A percentile compares a stretch with the other conserved stretches of the same genome.
Evolutionary conservation across 768 basidiomycete species (phyloP).

Genomic region (Vishniacozyma victoriae): DNA sequence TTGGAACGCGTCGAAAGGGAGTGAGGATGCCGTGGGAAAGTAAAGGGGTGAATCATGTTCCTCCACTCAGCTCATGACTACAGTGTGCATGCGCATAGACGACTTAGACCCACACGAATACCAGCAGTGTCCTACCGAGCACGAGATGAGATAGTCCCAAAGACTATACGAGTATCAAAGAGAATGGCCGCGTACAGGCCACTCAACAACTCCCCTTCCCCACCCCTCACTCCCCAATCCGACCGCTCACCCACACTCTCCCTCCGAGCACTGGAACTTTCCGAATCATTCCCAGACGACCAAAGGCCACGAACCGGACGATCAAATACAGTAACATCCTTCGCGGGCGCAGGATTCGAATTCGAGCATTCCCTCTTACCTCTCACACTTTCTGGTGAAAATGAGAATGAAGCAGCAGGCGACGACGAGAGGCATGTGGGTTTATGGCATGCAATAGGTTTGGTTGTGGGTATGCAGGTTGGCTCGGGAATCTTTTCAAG

Average conservation of each 20-base stretch:
- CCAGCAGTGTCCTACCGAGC: too few relatives aligned
- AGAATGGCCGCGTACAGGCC: too few relatives aligned
- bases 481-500: constrained; percentile 94
- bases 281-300: constrained; percentile 55
- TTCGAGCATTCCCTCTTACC: constrained; percentile 73
- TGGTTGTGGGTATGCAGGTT: constrained; percentile 77
- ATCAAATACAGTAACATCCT: constrained; percentile 26
- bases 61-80: too few relatives aligned
- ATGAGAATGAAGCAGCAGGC: constrained; percentile 51
- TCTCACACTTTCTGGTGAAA: constrained; percentile 65
- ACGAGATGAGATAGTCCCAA: too few relatives aligned
- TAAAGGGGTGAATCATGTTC: constrained; percentile 2
- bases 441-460: constrained; percentile 73
- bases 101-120: too few relatives aligned
- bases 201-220: too few relatives aligned
- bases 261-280: constrained; percentile 70
- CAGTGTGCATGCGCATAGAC: too few relatives aligned
- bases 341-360: constrained; percentile 59
- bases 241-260: constrained; percentile 63
- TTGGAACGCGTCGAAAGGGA: too few relatives aligned
- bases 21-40: too few relatives aligned
- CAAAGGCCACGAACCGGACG: neutral
- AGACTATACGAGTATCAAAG: too few relatives aligned
- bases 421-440: constrained; percentile 67
- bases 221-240: too few relatives aligned